A percentile compares a stretch with the other conserved stretches of the same genome.
phyloP scores from a whole-genome alignment of 2,329 filamentous ascomycete genomes.

The Xylaria sp. region DNA sequence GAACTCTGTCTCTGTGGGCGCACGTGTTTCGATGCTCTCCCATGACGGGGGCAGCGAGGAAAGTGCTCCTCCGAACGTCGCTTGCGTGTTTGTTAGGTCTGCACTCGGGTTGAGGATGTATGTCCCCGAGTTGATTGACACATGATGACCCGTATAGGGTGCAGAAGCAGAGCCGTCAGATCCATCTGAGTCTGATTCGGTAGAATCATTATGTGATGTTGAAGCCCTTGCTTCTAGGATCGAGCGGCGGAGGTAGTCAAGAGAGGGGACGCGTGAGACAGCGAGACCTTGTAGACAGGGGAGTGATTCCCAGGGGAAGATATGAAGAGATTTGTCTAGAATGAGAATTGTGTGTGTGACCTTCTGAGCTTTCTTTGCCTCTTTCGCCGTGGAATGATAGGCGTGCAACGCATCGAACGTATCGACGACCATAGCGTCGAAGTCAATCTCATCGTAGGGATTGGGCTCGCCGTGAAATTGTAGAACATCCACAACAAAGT shows the following conservation, averaged over 20 bases:
- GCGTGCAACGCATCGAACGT: conserved; percentile 83
- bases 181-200: conserved; percentile 39
- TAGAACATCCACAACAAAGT: conserved; percentile 95
- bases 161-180: conserved; percentile 26
- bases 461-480: conserved; percentile 97
- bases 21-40: conserved; percentile 73
- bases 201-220: conserved; percentile 15
- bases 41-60: conserved; percentile 74
- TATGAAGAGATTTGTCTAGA: conserved; percentile 88
- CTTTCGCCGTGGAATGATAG: conserved; percentile 71
- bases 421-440: conserved; percentile 90
- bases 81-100: conserved; percentile 83
- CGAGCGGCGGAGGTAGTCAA: conserved; percentile 82
- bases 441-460: conserved; percentile 97
- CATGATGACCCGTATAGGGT: conserved; percentile 63
- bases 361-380: conserved; percentile 52
- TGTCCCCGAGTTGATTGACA: conserved; percentile 67
- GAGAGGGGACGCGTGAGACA: conserved; percentile 87
- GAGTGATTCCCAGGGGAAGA: conserved; percentile 95
- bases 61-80: conserved; percentile 76
- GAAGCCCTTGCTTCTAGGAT: conserved; percentile 65
- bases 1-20: conserved; percentile 83
- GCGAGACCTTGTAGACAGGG: conserved; percentile 83
- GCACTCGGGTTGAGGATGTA: conserved; percentile 92
- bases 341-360: conserved; percentile 83